phyloP scores from a whole-genome alignment of 306 rosid species.

The Acacia confusa region DNA sequence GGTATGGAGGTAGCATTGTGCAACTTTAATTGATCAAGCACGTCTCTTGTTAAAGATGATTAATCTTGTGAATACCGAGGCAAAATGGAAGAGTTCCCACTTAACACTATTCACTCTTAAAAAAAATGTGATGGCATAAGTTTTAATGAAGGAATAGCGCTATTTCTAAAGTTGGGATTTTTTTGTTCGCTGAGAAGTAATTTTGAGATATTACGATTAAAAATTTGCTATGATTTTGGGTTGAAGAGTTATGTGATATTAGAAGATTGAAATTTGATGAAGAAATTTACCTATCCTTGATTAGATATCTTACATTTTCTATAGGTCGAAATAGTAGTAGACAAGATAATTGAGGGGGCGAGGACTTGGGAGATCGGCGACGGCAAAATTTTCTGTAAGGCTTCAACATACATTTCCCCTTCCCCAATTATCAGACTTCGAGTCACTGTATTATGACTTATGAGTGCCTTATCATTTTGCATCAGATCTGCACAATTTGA shows the following conservation, averaged over 20 bases:
- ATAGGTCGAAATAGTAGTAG: conserved; percentile 78
- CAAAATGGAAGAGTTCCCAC: conserved; percentile 9
- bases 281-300: conserved; percentile 9
- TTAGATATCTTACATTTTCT: conserved; percentile 2
- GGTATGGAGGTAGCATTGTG: conserved; percentile 6
- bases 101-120: neutral
- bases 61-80: neutral
- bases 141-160: neutral
- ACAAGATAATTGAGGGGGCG: conserved; percentile 71
- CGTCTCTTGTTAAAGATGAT: conserved; percentile 1
- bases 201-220: neutral
- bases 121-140: conserved; percentile 6
- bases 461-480: neutral
- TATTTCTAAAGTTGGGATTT: conserved; percentile 2
- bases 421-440: conserved; percentile 19
- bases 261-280: neutral
- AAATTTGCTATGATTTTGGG: conserved; percentile 7
- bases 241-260: neutral
- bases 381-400: conserved; percentile 88
- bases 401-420: neutral
- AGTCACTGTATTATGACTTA: conserved; percentile 8
- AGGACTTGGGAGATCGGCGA: conserved; percentile 96
- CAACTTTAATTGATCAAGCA: neutral
- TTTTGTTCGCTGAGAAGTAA: neutral
- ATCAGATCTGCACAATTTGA: neutral